A percentile compares a stretch with the other conserved stretches of the same genome.
Conservation (phyloP, 179 eudicot genomes). For the Patellifolia procumbens region DNA sequence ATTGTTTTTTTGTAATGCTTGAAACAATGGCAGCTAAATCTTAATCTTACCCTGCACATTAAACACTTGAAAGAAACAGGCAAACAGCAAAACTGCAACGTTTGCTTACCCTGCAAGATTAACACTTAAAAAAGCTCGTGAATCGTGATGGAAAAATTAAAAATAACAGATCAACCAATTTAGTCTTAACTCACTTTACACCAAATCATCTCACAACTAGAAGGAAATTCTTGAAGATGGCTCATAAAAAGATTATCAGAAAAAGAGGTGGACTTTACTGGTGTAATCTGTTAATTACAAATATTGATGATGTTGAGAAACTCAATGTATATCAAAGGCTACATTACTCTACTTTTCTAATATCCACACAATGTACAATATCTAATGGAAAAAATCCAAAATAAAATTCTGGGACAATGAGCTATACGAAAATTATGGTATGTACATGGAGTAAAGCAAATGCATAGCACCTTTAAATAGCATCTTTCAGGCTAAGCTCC, state of each 20-base stretch:
- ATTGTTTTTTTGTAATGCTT: too few relatives aligned
- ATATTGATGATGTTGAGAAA: conserved; percentile 7
- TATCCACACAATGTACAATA: conserved; percentile 28
- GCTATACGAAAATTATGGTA: neutral
- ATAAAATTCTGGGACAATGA: conserved; percentile 7
- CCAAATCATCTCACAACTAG: too few relatives aligned
- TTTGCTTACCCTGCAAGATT: too few relatives aligned
- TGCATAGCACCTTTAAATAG: conserved; percentile 38
- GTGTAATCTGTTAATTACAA: conserved; percentile 22
- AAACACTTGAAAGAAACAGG: too few relatives aligned
- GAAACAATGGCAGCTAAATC: too few relatives aligned
- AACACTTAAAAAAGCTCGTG: too few relatives aligned
- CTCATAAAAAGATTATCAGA: conserved; percentile 1
- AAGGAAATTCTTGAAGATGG: too few relatives aligned
- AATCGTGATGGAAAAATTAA: too few relatives aligned
- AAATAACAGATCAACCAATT: too few relatives aligned
- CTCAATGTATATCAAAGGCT: conserved; percentile 13
- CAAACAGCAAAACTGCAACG: too few relatives aligned
- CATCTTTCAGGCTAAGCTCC: conserved; percentile 68
- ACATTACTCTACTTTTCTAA: conserved; percentile 7
- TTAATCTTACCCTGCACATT: too few relatives aligned
- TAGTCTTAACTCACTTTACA: too few relatives aligned
- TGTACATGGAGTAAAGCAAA: conserved; percentile 16
- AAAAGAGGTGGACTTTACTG: conserved; percentile 1
- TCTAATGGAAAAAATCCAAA: neutral